These are phyloP conservation scores for Terfezia claveryi DNA, from an alignment of 495 filamentous ascomycete species.

Conservation along the genomic window DNA sequence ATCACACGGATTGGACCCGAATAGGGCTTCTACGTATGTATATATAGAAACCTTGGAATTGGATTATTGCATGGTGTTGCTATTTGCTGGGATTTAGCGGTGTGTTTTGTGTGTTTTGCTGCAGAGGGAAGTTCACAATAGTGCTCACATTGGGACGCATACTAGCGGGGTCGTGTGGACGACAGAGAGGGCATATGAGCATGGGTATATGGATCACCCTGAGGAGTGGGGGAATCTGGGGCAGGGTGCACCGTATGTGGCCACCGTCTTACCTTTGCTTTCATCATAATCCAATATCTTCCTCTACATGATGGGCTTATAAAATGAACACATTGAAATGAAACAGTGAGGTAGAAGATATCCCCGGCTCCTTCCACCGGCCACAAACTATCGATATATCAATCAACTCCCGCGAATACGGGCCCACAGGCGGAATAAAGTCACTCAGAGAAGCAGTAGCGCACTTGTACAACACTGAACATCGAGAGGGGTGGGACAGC, in stretches of 20 bases:
- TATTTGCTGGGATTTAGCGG: background rate
- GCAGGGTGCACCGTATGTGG: slow-evolving; percentile 51
- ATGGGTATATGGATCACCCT: slow-evolving; percentile 65
- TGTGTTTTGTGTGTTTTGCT: background rate
- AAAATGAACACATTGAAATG: too few relatives aligned
- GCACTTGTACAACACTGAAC: slow-evolving; percentile 76
- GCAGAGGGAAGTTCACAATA: too few relatives aligned
- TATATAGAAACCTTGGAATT: too few relatives aligned
- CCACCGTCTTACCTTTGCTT: too few relatives aligned
- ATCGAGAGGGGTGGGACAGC: slow-evolving; percentile 66
- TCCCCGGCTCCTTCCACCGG: slow-evolving; percentile 72
- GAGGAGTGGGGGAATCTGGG: slow-evolving; percentile 78
- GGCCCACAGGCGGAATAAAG: slow-evolving; percentile 84
- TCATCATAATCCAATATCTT: too few relatives aligned
- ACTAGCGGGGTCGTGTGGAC: slow-evolving; percentile 75
- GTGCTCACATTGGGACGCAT: background rate
- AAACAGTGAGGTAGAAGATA: slow-evolving; percentile 57
- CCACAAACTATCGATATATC: slow-evolving; percentile 61
- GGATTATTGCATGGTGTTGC: background rate
- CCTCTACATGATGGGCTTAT: too few relatives aligned
- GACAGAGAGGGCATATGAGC: slow-evolving; percentile 56
- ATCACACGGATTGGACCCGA: background rate
- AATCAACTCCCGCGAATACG: slow-evolving; percentile 63
- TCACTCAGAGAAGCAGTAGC: slow-evolving; percentile 76
- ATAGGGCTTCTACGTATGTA: background rate